phyloP scores from a whole-genome alignment of 768 basidiomycete species.

The Hericium alpestre region DNA sequence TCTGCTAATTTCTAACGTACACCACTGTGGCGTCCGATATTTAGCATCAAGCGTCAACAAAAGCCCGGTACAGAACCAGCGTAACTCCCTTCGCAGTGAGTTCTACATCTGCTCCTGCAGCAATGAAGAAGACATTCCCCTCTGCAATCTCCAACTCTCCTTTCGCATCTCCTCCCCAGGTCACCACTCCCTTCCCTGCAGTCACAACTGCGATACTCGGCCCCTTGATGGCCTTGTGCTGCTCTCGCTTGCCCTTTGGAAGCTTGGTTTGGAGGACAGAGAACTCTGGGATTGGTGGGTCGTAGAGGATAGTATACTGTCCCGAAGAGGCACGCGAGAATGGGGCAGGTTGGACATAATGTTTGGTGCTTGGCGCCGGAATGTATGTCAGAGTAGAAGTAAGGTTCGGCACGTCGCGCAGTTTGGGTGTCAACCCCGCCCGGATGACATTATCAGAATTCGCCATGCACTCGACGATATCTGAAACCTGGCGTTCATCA shows the following conservation, averaged over 20 bases:
- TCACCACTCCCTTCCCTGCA: slow-evolving; percentile 47
- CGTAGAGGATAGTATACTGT: slow-evolving; percentile 48
- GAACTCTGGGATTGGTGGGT: slow-evolving; percentile 92
- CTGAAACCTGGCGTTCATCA: slow-evolving; percentile 28
- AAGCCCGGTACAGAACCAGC: slow-evolving; percentile 60
- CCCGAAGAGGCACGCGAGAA: slow-evolving; percentile 23
- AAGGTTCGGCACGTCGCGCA: slow-evolving; percentile 87
- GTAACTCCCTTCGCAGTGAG: slow-evolving; percentile 30
- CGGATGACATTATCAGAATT: slow-evolving; percentile 98
- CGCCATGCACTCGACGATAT: slow-evolving; percentile 99
- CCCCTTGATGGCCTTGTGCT: slow-evolving; percentile 58
- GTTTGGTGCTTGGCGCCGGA: slow-evolving; percentile 55
- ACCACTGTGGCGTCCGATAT: not conserved
- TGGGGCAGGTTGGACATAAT: slow-evolving; percentile 51
- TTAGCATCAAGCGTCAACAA: slow-evolving; percentile 34
- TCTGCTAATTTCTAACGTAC: not conserved
- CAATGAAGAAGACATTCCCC: slow-evolving; percentile 79
- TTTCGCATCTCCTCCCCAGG: slow-evolving; percentile 31
- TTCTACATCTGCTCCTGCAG: slow-evolving; percentile 50
- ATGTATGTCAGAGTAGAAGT: slow-evolving; percentile 79
- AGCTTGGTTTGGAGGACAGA: slow-evolving; percentile 65
- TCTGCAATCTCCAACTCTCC: slow-evolving; percentile 32
- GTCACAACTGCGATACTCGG: slow-evolving; percentile 81
- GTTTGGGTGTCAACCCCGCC: slow-evolving; percentile 93
- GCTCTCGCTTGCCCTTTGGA: slow-evolving; percentile 31